Base-by-base conservation (phyloP, 139 green algal species). In the Haematococcus sp. region DNA sequence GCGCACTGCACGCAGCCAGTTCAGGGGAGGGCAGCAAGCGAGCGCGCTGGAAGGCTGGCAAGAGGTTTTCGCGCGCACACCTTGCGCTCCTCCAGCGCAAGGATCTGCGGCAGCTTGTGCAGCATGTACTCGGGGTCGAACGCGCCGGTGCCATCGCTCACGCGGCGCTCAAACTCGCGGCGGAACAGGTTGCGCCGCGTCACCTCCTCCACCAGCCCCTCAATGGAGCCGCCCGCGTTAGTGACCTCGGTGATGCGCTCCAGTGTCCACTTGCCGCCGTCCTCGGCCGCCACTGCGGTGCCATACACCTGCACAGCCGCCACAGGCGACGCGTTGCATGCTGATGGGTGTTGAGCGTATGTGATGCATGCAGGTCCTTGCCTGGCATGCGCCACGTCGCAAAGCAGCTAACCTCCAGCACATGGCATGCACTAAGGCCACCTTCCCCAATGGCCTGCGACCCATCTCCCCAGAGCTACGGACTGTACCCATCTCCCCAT, bases 151-250 rank as follows among this genome's bases (percentile, higher is more conserved):
- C 74, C 88, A 65, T 88, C 77, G 2, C 64, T 87, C 44, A 93
- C 64, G 54, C 65, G 60, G 56, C 72, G 76, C 70, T 93, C 71
- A 25, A 98, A 78, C 70, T 96, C 90, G 56, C 86, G 81, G 23
- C 86, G 80, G 81, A 91, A 97, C 76, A 98, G 54, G 44, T 90
- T 81, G 46, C 85, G 73, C n/a, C 93, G 83, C 71, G 90, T 89
- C 35, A 91, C 87, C 71, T 88, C 82, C 33, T 86, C 83, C 60
- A 95, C 73, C 52, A 92, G 64, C 58, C 67, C 82, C 27, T 87
- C 82, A 25, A 96, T 68, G 59, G 90, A 89, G 63, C 93, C 83
- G 28, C 91, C 93, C 22, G 27, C 49, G 2, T 35, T 54, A 2
- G 63, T 30, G 33, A 93, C 52, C 68, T 90, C 79, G 34, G 67